Evolutionary conservation across 192 early-diverging fungal genomes (phyloP).

Genomic region (Podila epigama): DNA sequence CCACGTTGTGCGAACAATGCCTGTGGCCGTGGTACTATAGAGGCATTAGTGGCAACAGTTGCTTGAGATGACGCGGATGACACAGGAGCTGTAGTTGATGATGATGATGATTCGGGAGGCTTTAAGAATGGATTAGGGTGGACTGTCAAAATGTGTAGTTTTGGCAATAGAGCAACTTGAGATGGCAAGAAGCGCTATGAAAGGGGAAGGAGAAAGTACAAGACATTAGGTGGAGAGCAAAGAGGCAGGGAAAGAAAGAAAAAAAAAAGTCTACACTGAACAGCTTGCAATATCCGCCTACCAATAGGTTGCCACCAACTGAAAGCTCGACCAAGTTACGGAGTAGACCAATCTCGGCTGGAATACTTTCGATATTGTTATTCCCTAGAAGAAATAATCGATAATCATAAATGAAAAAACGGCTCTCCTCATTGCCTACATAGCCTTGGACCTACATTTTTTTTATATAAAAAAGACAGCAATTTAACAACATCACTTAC

Average conservation of each 20-base stretch:
- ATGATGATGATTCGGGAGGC: not conserved
- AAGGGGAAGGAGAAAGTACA: not conserved
- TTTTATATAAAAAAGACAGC: not conserved
- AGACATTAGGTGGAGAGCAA: not conserved
- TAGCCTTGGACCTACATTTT: too few relatives aligned
- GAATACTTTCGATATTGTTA: constrained; percentile 47
- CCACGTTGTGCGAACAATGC: too few relatives aligned
- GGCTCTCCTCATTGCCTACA: not conserved
- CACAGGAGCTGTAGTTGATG: not conserved
- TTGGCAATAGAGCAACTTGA: constrained; percentile 48
- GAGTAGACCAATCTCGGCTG: constrained; percentile 52
- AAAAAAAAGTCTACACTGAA: not conserved
- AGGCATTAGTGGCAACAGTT: too few relatives aligned
- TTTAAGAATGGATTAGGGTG: constrained; percentile 51
- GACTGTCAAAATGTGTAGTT: constrained; percentile 49
- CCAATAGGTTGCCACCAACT: constrained; percentile 54
- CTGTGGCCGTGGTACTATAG: too few relatives aligned
- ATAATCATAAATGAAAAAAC: not conserved
- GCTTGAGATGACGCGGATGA: too few relatives aligned
- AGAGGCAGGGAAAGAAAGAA: not conserved
- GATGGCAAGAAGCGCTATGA: constrained; percentile 45
- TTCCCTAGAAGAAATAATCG: constrained; percentile 28
- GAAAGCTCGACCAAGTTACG: constrained; percentile 58
- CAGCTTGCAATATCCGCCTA: constrained; percentile 1
- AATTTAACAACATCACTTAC: constrained; percentile 31